A percentile compares a stretch with the other conserved stretches of the same genome.
These are phyloP conservation scores for Candida pseudoglaebosa DNA, from an alignment of 805 yeast species.

Conservation along the genomic window DNA sequence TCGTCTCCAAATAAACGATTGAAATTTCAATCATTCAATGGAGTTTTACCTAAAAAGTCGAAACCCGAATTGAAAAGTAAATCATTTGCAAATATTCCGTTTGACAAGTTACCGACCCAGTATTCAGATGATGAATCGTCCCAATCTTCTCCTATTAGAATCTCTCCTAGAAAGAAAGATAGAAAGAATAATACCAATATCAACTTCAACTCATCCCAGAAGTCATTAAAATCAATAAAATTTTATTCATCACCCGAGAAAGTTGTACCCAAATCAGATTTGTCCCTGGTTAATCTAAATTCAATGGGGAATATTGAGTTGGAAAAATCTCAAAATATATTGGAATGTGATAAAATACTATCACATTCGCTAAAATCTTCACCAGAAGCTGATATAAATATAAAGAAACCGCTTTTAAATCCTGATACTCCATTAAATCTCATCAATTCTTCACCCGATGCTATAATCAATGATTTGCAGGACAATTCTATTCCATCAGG, in stretches of 20 bases:
- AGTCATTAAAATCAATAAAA: background rate
- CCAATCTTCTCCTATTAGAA: constrained; percentile 10
- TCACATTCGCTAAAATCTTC: background rate
- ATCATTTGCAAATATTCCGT: constrained; percentile 11
- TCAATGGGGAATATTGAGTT: too few species aligned
- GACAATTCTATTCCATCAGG: too few species aligned
- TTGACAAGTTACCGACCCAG: constrained; percentile 23
- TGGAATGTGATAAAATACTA: too few species aligned
- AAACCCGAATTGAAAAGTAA: constrained; percentile 2
- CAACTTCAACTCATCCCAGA: background rate
- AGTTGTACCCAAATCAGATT: background rate
- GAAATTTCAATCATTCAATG: constrained; percentile 1
- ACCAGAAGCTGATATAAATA: too few species aligned
- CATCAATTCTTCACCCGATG: too few species aligned
- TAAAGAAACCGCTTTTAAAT: too few species aligned
- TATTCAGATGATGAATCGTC: constrained; percentile 20
- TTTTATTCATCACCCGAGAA: background rate
- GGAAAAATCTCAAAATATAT: too few species aligned
- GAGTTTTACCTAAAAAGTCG: constrained; percentile 2
- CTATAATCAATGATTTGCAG: too few species aligned
- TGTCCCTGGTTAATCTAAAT: background rate
- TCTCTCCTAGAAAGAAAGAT: constrained; percentile 7
- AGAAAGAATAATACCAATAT: constrained; percentile 5
- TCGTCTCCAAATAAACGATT: background rate
- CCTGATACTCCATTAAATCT: too few species aligned